A percentile compares a stretch with the other conserved stretches of the same genome.
phyloP scores from a whole-genome alignment of 257 asterid genomes.

The Fraxinus quadrangulata region DNA sequence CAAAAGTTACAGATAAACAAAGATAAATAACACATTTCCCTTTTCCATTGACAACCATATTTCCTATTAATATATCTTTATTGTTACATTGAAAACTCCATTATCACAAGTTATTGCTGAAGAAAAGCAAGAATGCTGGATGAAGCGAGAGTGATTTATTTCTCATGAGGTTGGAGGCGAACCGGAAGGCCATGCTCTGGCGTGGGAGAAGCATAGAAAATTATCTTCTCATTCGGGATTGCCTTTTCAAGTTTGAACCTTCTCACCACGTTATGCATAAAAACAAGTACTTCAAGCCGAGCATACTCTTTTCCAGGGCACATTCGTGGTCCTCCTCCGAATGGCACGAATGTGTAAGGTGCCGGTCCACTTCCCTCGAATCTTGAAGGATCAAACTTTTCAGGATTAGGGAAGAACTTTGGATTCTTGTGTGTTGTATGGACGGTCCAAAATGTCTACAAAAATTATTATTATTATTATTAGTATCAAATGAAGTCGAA shows the following conservation, averaged over 20 bases:
- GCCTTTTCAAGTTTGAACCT: slow-evolving; percentile 45
- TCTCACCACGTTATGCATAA: slow-evolving; percentile 50
- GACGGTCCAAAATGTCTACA: slow-evolving; percentile 49
- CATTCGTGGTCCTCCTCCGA: slow-evolving; percentile 54
- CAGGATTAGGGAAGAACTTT: slow-evolving; percentile 49
- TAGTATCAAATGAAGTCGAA: neutral
- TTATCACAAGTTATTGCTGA: neutral
- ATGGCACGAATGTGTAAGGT: slow-evolving; percentile 53
- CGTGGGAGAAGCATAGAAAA: slow-evolving; percentile 40
- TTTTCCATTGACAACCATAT: neutral
- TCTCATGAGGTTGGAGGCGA: slow-evolving; percentile 46
- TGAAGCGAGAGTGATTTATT: neutral
- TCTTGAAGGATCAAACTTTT: slow-evolving; percentile 54
- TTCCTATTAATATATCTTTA: neutral
- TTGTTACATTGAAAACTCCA: slow-evolving; percentile 6
- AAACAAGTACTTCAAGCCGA: slow-evolving; percentile 46
- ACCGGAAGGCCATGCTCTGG: slow-evolving; percentile 50
- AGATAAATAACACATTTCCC: neutral
- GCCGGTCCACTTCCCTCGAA: slow-evolving; percentile 54
- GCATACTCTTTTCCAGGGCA: slow-evolving; percentile 64
- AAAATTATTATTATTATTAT: neutral
- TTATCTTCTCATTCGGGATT: slow-evolving; percentile 48
- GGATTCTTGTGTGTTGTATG: slow-evolving; percentile 55
- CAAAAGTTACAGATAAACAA: too few species aligned
- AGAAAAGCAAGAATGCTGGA: too few species aligned